Evolutionary conservation across 352 stramenopile species (phyloP), one percentile per base, ranked within the genome.

Genomic region (Phytophthora capsici): DNA sequence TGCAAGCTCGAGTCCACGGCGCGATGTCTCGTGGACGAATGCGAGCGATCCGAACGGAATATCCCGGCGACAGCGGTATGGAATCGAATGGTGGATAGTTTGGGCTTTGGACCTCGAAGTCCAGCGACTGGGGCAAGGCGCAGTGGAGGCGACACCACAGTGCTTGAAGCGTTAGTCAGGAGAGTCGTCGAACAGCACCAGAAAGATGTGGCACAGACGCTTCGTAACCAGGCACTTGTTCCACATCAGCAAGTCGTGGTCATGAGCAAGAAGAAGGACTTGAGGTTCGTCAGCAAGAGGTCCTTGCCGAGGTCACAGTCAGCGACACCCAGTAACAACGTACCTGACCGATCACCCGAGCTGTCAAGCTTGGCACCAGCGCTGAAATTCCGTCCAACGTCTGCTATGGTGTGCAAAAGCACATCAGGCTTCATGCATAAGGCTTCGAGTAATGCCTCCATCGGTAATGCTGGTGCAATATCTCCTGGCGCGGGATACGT

Each of bases 391-490:
- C 73, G 80, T 14, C 75, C 80, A 37, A 77, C 80, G 46, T 86
- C 80, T 43, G 80, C 78, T 20, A 63, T 69, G 49, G 57, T 80
- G 6, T 86, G 71, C 62, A 84, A 63, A 45, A 88, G 73, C 66
- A 75, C 77, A 13, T 51, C 73, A 1, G 68, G 75, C 4, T 43
- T 86, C 17, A 58, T 79, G 6, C 63, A 57, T 2, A 65, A 53
- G 17, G 60, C 43, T 14, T 30, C 56, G 6, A 16, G 20, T 20
- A n/a, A 13, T 8, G 49, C 53, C 0, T 44, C 44, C 2, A 3
- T 50, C 13, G 58, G 55, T 26, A 53, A 13, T 23, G 41, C 5
- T 23, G 38, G 19, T 13, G 6, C 20, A 9, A 52, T 10, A 17
- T 34, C 32, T 6, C 36, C 46, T 46, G 26, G 38, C 10, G 17